Evolutionary conservation across 176 grass and related monocot genomes (phyloP), one percentile per base, ranked within the genome.

Genomic region (Bonia amplexicaulis): DNA sequence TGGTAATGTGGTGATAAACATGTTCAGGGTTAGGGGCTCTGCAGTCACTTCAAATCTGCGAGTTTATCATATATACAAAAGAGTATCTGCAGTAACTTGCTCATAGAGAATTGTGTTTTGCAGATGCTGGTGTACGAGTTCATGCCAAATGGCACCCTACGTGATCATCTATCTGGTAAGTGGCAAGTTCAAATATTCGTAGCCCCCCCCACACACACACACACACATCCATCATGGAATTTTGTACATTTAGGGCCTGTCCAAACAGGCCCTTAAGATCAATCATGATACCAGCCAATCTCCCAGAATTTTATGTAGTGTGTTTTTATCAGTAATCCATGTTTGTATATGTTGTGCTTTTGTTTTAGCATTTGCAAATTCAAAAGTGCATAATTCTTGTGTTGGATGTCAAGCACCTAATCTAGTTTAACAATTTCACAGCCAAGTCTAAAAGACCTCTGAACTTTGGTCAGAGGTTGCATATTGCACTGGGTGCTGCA

Each of bases 81-180:
- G 23, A 47, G 46, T 68, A 31, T 69, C 41, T 69, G 29, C 35
- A 81, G 49, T 68, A 82, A 20, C 11, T 20, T 80, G 9, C 75
- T 90, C 41, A 90, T 62, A 79, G 6, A 74, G 61, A 74, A 52
- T 67, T 66, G 17, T 89, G 49, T 90, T 82, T 89, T 85, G 49
- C 85, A 98, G 96, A 98, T 98, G 96, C 64, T 98, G 68, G 96
- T 98, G 71, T 98, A 98, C 84, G 93, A 98, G 60, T 98, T 92
- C 73, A 98, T 98, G 87, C 83, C 89, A 25, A 95, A 98, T 86
- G 96, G 93, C 77, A 98, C 93, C 81, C 65, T 98, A 52, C 88
- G 96, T 44, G 96, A 95, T 81, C 96, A 95, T 71, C 88, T 98
- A 87, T 92, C 89, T 74, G 83, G 96, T 86, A 53, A 59, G 10